Conservation (phyloP, 805 yeast genomes). For the Candida ponderosae region DNA sequence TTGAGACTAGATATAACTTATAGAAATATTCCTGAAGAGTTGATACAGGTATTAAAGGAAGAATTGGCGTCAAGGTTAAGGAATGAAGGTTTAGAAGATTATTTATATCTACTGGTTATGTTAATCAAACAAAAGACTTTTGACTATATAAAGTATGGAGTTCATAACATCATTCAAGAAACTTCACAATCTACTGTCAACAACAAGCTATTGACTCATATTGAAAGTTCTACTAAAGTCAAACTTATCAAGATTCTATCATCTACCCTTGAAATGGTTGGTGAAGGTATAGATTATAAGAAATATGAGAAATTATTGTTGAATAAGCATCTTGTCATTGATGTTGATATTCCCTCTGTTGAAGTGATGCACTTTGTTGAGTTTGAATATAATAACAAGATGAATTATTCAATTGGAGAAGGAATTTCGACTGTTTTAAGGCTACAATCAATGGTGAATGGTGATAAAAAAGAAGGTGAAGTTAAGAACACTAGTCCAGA, state of each 20-base stretch:
- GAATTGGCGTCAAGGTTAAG: conserved; percentile 9
- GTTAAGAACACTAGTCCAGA: not conserved
- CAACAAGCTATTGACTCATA: no score
- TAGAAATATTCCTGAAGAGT: conserved; percentile 39
- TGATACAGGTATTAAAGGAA: conserved; percentile 20
- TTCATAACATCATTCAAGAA: no score
- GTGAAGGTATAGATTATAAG: no score
- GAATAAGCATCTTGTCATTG: conserved; percentile 29
- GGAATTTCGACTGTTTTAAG: conserved; percentile 40
- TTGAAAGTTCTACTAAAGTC: no score
- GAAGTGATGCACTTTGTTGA: conserved; percentile 55
- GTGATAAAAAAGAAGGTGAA: not conserved
- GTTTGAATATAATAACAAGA: conserved; percentile 23
- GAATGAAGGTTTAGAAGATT: conserved; percentile 8
- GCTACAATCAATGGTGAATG: conserved; percentile 31
- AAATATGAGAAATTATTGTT: not conserved
- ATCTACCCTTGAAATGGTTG: no score
- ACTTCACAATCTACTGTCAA: no score
- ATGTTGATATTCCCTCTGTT: conserved; percentile 56
- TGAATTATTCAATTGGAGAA: conserved; percentile 53
- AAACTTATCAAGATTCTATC: no score
- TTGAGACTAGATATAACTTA: conserved; percentile 37
- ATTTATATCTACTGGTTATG: conserved; percentile 15
- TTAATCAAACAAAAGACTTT: no score
- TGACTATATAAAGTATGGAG: not conserved